A percentile compares a stretch with the other conserved stretches of the same genome.
These are phyloP conservation scores for Chlorella vulgaris DNA, from an alignment of 139 green algal species.

Conservation along the genomic window DNA sequence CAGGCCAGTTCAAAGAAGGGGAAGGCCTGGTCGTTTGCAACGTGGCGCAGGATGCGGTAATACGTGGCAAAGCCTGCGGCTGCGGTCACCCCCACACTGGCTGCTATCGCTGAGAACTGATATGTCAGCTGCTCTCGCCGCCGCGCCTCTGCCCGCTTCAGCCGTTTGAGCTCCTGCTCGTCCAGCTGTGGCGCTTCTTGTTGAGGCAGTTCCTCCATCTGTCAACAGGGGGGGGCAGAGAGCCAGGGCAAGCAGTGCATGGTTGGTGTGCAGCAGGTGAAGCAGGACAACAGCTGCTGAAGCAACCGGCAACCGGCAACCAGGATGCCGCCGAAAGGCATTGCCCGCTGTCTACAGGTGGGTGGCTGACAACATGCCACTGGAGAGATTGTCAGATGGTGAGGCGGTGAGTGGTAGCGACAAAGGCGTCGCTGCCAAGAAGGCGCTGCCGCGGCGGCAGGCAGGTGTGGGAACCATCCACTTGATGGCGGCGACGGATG, in stretches of 20 bases:
- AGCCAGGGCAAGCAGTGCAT: neutral
- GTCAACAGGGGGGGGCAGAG: neutral
- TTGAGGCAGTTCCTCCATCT: neutral
- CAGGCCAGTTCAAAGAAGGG: slow-evolving; percentile 67
- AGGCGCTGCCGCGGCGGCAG: too few relatives aligned
- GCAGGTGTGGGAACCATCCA: too few relatives aligned
- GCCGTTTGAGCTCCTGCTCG: neutral
- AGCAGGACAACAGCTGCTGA: too few relatives aligned
- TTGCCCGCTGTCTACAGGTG: too few relatives aligned
- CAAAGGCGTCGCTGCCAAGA: too few relatives aligned
- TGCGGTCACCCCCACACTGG: slow-evolving; percentile 58
- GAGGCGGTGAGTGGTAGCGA: too few relatives aligned
- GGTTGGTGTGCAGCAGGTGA: too few relatives aligned
- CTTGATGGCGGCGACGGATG: too few relatives aligned
- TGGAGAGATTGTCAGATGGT: too few relatives aligned
- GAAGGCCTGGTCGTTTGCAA: slow-evolving; percentile 59
- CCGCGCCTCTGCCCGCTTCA: neutral
- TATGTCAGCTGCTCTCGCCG: slow-evolving; percentile 70
- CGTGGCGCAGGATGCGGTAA: slow-evolving; percentile 73
- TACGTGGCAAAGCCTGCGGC: slow-evolving; percentile 78
- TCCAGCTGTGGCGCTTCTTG: neutral
- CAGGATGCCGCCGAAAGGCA: too few relatives aligned
- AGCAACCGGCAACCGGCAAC: too few relatives aligned
- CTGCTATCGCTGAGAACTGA: slow-evolving; percentile 71
- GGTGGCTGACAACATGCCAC: too few relatives aligned